Evolutionary conservation across 208 protist species (phyloP), one percentile per base, ranked within the genome.

Genomic region (Leishmania gerbilli): DNA sequence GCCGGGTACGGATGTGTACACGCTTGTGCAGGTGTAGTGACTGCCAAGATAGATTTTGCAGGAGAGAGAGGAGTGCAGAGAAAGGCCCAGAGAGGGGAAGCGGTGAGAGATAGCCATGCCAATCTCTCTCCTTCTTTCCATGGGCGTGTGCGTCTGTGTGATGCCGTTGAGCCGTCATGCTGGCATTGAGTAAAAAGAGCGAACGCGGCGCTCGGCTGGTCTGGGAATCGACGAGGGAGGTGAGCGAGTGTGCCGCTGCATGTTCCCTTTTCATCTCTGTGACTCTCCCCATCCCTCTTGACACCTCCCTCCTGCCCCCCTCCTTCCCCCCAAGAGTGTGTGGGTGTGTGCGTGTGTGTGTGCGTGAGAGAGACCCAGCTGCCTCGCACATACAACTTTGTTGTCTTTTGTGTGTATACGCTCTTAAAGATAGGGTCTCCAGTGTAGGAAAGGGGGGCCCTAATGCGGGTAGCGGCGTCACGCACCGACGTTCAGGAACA

Each of bases 121-220:
- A 9, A 34, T 9, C n/a, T 37, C 11, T 40, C n/a, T 40, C 60
- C 31, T 83, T 67, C 8, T 40, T 9, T 47, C 15, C 6, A 64
- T 79, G 49, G 65, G 24, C 34, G 47, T 65, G 67, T 80, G 37
- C 15, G 17, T 82, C 37, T 76, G 34, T 49, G 71, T 74, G 60
- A 15, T 19, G n/a, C 60, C 13, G 60, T 34, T 67, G 11, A 31
- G 37, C 7, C 60, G 8, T 67, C 60, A 67, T 67, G 24, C 5
- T 67, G 56, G n/a, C n/a, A 34, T 67, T 37, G 60, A 13, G 60
- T 67, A 27, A 31, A 62, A 31, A 9, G 56, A 62, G 56, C 21
- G 56, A n/a, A n/a, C 56, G 56, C 8, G 56, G 56, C 11, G 56
- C 56, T 62, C 7, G 19, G 7, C 56, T 62, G 56, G 56, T n/a